phyloP scores from a whole-genome alignment of 108 stramenopile genomes.

The Nitzschia palea region DNA sequence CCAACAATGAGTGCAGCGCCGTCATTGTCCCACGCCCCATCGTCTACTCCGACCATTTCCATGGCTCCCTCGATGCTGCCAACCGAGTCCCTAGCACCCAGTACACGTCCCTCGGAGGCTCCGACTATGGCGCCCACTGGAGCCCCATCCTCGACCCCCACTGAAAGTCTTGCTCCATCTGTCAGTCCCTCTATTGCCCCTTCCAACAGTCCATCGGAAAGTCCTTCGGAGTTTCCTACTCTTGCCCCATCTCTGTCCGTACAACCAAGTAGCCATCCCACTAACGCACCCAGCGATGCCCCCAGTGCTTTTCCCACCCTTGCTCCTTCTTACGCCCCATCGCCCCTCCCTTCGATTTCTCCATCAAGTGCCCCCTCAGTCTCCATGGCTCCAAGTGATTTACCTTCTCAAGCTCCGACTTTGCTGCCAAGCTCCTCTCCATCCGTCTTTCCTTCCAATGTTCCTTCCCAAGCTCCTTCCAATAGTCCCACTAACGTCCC shows the following conservation, averaged over 20 bases:
- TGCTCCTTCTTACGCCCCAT: constrained; percentile 12
- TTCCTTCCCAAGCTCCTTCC: constrained; percentile 8
- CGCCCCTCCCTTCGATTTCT: constrained; percentile 4
- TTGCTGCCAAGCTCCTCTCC: neutral
- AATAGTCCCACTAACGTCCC: neutral
- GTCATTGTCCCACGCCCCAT: no score
- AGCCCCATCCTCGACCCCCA: neutral
- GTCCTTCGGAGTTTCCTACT: constrained; percentile 12
- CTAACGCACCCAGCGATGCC: neutral
- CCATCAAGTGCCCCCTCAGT: constrained; percentile 3
- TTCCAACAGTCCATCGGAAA: constrained; percentile 14
- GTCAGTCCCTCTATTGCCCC: constrained; percentile 11
- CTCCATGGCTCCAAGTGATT: constrained; percentile 3
- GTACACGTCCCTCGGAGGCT: neutral
- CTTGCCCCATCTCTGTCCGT: neutral
- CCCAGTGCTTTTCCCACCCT: constrained; percentile 5
- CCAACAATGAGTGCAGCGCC: no score
- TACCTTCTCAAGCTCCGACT: constrained; percentile 5
- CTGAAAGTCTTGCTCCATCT: constrained; percentile 10
- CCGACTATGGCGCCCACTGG: neutral
- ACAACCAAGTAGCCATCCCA: constrained; percentile 7
- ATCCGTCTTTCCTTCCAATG: constrained; percentile 1
- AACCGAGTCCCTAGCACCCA: neutral
- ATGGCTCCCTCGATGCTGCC: neutral
- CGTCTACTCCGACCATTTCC: neutral